Evolutionary conservation across 2,329 filamentous ascomycete species (phyloP).

Genomic region (Sporothrix brasiliensis): DNA sequence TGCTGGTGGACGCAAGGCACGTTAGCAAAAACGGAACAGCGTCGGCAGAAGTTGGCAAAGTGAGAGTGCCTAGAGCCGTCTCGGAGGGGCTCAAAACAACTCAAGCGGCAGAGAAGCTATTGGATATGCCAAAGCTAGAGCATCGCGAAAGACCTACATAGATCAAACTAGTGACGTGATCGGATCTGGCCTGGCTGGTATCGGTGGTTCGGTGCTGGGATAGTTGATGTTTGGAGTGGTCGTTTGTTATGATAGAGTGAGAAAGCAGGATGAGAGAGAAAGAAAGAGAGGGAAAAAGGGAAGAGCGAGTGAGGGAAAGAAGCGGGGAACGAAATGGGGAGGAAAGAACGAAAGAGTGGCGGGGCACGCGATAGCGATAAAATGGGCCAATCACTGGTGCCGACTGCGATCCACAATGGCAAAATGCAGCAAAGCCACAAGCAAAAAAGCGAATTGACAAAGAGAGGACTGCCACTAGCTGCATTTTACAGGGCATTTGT

Average conservation of each 20-base stretch:
- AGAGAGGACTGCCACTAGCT: slow-evolving; percentile 19
- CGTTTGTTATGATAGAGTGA: slow-evolving; percentile 7
- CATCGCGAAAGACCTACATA: slow-evolving; percentile 24
- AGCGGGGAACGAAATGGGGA: slow-evolving; percentile 29
- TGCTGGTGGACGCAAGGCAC: not conserved
- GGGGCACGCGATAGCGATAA: slow-evolving; percentile 34
- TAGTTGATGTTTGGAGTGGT: slow-evolving; percentile 24
- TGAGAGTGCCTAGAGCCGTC: not conserved
- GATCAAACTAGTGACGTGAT: slow-evolving; percentile 16
- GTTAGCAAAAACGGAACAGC: slow-evolving; percentile 7
- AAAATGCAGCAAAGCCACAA: slow-evolving; percentile 25
- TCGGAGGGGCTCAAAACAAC: slow-evolving; percentile 10
- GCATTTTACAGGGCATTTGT: slow-evolving; percentile 5
- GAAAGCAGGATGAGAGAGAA: slow-evolving; percentile 25
- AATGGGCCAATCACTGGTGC: slow-evolving; percentile 29
- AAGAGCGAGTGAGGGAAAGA: slow-evolving; percentile 26
- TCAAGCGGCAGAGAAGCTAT: not conserved
- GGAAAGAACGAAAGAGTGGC: slow-evolving; percentile 31
- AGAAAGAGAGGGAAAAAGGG: slow-evolving; percentile 27
- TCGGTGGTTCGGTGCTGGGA: slow-evolving; percentile 10
- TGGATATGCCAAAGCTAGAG: not conserved
- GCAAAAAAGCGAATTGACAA: slow-evolving; percentile 17
- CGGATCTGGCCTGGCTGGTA: slow-evolving; percentile 7
- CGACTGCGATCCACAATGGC: slow-evolving; percentile 24
- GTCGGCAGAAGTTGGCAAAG: not conserved